Evolutionary conservation across 345 rosid genomes (phyloP), one percentile per base, ranked within the genome.

Genomic region (Eutrema yunnanense): DNA sequence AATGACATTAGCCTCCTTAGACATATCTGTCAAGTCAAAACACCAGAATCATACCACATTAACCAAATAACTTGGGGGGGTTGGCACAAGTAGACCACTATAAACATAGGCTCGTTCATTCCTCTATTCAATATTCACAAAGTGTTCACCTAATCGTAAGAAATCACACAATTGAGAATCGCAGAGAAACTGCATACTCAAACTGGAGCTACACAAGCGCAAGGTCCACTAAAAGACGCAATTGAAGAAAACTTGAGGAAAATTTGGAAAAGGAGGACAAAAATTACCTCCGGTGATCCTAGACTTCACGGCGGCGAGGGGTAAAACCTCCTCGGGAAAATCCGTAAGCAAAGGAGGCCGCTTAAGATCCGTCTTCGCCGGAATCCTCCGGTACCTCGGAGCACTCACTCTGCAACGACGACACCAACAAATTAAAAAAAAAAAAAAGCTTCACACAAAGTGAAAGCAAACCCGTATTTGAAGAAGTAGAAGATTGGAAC

Each of bases 341-440:
- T 90, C 79, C 2, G 81, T 63, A 1, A 86, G 79, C 0, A 86
- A 71, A n/a, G 98, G 98, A 53, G 84, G 98, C 43, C 84, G 80
- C 64, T 88, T 94, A 30, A 94, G 87, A 81, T 93, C 98, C 3
- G 97, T 93, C 86, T 89, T 88, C 72, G 82, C 78, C 49, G 98
- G 97, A 44, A 94, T 79, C 86, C 82, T 79, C 63, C 84, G 88
- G 44, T 91, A 94, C 69, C 97, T 83, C 4, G 97, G 97, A 47
- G 92, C 95, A 76, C 81, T 79, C 55, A 85, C 89, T 32, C 98
- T 93, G 71, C 73, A 65, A 75, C 67, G 60, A 5, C 38, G 71
- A 9, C 48, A 37, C 57, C 11, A 16, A 22, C 26, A 22, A 22
- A 22, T 22, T 22, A 22, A 22, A 22, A 19, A 55, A 5, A 55